Percentiles rank a stretch among this genome's conserved stretches.
Evolutionary conservation across 371 early-diverging fungal genomes (phyloP).

Genomic region (Mortierella sp.): DNA sequence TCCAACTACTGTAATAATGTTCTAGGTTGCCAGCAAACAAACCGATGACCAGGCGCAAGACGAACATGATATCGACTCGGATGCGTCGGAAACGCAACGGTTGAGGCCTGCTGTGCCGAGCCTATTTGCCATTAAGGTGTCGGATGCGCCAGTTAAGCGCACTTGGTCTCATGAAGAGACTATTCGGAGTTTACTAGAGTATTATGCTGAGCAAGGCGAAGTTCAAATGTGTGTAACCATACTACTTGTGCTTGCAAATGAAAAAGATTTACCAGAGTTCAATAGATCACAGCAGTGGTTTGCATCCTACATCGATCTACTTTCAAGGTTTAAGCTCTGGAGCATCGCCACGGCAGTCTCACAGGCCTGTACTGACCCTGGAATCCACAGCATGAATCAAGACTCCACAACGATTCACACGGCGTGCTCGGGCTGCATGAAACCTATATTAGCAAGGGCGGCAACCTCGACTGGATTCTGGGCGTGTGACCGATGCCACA

Average conservation of each 20-base stretch:
- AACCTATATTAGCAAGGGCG: conserved; percentile 66
- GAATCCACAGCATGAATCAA: conserved; percentile 62
- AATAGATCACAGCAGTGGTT: conserved; percentile 77
- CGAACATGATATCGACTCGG: conserved; percentile 29
- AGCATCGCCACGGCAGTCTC: conserved; percentile 75
- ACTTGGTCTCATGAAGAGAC: conserved; percentile 72
- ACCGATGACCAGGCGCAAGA: conserved; percentile 3
- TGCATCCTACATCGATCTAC: conserved; percentile 79
- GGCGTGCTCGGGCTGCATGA: conserved; percentile 78
- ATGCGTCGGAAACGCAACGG: conserved; percentile 13
- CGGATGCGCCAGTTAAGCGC: conserved; percentile 58
- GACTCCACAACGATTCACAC: conserved; percentile 83
- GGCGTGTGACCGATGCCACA: conserved; percentile 82
- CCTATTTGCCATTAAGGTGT: conserved; percentile 45
- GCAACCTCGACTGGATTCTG: conserved; percentile 67
- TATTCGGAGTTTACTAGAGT: conserved; percentile 71
- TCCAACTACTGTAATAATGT: background rate
- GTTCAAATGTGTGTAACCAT: conserved; percentile 89
- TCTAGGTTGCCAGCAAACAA: conserved; percentile 7
- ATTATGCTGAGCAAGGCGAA: conserved; percentile 86
- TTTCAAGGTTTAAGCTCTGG: conserved; percentile 85
- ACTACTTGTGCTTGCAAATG: conserved; percentile 67
- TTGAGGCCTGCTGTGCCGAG: conserved; percentile 25
- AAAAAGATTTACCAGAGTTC: conserved; percentile 61
- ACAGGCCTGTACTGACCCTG: conserved; percentile 67